These are phyloP conservation scores for Oryza officinalis DNA, from an alignment of 176 grass and related monocot genomes.

Conservation along the genomic window DNA sequence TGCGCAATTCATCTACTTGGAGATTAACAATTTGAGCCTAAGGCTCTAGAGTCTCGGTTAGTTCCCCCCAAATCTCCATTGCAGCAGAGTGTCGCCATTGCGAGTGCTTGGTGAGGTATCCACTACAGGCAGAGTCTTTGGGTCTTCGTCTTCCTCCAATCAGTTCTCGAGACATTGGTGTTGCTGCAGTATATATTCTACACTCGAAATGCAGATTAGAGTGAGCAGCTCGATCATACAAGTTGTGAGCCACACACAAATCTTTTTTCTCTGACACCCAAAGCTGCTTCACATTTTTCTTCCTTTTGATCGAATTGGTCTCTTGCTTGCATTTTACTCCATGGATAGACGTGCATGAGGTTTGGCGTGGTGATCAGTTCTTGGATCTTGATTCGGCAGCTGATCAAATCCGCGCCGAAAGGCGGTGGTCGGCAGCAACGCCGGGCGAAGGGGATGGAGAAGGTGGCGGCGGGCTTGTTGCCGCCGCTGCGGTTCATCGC, in stretches of 20 bases:
- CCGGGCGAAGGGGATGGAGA: slow-evolving; percentile 40
- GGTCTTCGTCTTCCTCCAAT: background rate
- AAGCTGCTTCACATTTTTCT: background rate
- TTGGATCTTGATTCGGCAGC: slow-evolving; percentile 13
- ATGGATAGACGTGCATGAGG: background rate
- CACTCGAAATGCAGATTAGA: slow-evolving; percentile 1
- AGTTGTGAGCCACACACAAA: background rate
- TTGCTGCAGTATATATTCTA: background rate
- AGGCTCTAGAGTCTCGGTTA: background rate
- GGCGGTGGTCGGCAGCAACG: background rate
- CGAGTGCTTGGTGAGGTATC: background rate
- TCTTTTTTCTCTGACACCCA: background rate
- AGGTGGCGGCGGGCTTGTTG: slow-evolving; percentile 7
- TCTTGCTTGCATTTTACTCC: background rate
- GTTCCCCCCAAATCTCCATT: background rate
- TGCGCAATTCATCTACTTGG: background rate
- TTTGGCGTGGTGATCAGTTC: background rate
- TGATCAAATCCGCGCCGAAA: slow-evolving; percentile 16
- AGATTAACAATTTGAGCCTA: background rate
- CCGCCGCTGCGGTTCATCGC: slow-evolving; percentile 43
- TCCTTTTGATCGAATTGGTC: background rate
- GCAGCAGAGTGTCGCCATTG: background rate
- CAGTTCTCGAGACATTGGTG: background rate
- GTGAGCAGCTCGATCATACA: background rate
- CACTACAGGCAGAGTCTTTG: background rate